A percentile compares a stretch with the other conserved stretches of the same genome.
Evolutionary conservation across 768 basidiomycete genomes (phyloP).

Genomic region (Tylopilus sp.): DNA sequence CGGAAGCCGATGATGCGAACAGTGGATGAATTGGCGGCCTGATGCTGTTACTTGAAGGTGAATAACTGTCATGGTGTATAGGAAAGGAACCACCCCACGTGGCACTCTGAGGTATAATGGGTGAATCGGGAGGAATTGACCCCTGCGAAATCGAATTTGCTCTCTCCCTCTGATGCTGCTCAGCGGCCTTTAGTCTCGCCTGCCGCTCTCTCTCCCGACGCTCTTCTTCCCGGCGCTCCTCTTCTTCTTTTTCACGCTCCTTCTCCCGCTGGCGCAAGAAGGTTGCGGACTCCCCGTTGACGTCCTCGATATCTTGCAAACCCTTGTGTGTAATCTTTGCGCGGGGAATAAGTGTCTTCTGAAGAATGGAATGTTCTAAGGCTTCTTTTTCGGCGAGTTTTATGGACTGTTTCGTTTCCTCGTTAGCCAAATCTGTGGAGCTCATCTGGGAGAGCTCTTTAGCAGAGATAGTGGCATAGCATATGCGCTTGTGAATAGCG

Average conservation of each 20-base stretch:
- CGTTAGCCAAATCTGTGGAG: conserved; percentile 84
- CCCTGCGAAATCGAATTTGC: conserved; percentile 44
- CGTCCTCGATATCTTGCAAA: conserved; percentile 83
- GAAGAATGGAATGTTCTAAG: conserved; percentile 79
- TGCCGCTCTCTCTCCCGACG: conserved; percentile 67
- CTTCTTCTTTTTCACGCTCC: conserved; percentile 60
- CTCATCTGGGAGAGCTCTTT: conserved; percentile 80
- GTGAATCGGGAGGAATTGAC: conserved; percentile 74
- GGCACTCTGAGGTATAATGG: conserved; percentile 42
- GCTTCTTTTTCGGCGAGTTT: conserved; percentile 80
- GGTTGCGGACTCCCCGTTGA: conserved; percentile 48
- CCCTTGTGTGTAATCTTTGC: conserved; percentile 95
- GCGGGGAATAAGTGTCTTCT: conserved; percentile 56
- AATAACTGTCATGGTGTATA: conserved; percentile 27
- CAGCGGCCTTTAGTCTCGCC: conserved; percentile 53
- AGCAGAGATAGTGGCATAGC: conserved; percentile 59
- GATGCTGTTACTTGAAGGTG: conserved; percentile 20
- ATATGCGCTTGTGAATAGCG: conserved; percentile 75
- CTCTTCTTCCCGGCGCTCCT: conserved; percentile 54
- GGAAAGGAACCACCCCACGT: conserved; percentile 66
- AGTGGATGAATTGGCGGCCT: conserved; percentile 33
- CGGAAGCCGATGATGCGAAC: conserved; percentile 38
- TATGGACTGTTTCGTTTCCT: conserved; percentile 81
- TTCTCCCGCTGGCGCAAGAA: conserved; percentile 47
- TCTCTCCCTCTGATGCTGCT: conserved; percentile 42